Evolutionary conservation across 2,329 filamentous ascomycete species (phyloP).

Genomic region (Trichoderma atrobrunneum): DNA sequence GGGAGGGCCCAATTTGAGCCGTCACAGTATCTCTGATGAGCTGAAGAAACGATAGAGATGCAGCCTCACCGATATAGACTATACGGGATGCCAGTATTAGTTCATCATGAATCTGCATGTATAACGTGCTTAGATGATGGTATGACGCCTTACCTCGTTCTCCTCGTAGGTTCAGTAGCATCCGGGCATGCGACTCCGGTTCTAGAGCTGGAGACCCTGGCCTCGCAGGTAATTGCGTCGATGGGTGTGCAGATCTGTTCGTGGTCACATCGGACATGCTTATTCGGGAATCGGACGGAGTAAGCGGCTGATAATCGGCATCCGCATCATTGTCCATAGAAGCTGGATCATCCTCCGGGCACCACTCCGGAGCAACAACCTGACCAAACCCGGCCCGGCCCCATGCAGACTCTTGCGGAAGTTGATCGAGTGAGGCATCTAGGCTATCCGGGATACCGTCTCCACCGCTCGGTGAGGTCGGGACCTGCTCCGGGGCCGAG

Average conservation of each 20-base stretch:
- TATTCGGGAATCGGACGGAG: slow-evolving; percentile 32
- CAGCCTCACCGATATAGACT: slow-evolving; percentile 51
- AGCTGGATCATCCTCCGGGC: neutral
- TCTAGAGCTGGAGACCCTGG: neutral
- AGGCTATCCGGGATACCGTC: neutral
- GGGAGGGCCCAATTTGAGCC: slow-evolving; percentile 52
- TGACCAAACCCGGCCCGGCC: neutral
- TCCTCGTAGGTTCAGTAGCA: slow-evolving; percentile 52
- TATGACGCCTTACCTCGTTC: slow-evolving; percentile 45
- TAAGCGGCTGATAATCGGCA: slow-evolving; percentile 25
- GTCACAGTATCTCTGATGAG: slow-evolving; percentile 47
- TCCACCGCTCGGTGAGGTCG: slow-evolving; percentile 4
- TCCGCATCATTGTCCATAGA: neutral
- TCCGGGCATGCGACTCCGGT: slow-evolving; percentile 33
- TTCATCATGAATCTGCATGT: no score
- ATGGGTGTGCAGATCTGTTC: slow-evolving; percentile 21
- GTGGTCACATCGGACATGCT: slow-evolving; percentile 22
- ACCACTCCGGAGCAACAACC: neutral
- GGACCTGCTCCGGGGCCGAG: neutral
- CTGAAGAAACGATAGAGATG: slow-evolving; percentile 55
- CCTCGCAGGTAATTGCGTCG: neutral
- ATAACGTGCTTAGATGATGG: neutral
- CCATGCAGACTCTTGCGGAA: slow-evolving; percentile 3
- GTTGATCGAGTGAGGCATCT: neutral
- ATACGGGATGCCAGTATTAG: neutral